Evolutionary conservation across 345 rosid genomes (phyloP), one percentile per base, ranked within the genome.

Genomic region (Angophora floribunda): DNA sequence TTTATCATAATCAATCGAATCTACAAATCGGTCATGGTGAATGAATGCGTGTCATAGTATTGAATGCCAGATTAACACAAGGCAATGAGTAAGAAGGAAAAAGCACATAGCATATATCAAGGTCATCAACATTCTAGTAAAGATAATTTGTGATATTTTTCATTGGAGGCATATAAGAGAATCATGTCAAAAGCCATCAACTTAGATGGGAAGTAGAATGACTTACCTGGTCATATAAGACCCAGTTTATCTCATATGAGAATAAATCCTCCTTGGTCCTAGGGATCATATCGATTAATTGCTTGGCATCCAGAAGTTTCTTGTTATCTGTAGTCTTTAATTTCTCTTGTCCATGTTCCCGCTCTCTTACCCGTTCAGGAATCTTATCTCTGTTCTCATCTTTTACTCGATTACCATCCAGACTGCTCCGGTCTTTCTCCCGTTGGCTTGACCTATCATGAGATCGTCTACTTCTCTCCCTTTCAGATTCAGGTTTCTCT

Each of bases 281-380:
- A 24, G 99, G 99, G 89, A 97, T 98, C 95, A 96, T 97, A 94
- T 98, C 99, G 86, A 98, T 98, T 94, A 98, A 89, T 89, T 98
- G 99, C 89, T 98, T 98, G 9, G 99, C 99, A 93, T 98, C 97
- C 92, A 95, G 88, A 90, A 98, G 94, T 90, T 97, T 97, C 94
- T 94, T 96, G 87, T 93, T 97, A 89, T 96, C 98, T 57, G 95
- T 90, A 49, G 92, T 88, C 94, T 94, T 98, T 85, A 89, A 94
- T 88, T 95, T 95, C 88, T 92, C 96, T 22, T 86, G 88, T 55
- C 97, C 98, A 85, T 93, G 96, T 44, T 94, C 93, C 86, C 95
- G 90, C 86, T 95, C 97, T 91, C 92, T 91, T 80, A 88, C 96
- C 52, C 96, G 91, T 82, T 93, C 96, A 88, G 63, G 80, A 89